Percentiles rank a stretch among this genome's conserved stretches.
Evolutionary conservation across 768 basidiomycete species (phyloP).

Genomic region (Hypholoma fasciculare): DNA sequence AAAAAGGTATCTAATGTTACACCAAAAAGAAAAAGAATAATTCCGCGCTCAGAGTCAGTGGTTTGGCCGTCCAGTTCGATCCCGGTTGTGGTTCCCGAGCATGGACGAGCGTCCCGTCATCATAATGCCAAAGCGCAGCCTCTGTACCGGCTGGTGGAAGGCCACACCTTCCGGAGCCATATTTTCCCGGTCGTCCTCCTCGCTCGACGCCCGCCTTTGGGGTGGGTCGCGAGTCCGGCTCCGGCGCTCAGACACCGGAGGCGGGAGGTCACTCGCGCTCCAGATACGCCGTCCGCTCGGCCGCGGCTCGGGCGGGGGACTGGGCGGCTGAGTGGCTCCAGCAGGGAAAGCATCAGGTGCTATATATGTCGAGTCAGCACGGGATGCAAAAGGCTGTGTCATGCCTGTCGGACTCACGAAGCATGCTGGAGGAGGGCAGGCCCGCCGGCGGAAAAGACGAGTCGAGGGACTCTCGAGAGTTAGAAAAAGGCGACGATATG

Average conservation of each 20-base stretch:
- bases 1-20: neutral
- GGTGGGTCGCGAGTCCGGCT: slow-evolving; percentile 6
- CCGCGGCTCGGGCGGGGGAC: neutral
- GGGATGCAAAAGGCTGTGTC: slow-evolving; percentile 14
- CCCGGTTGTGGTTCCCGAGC: slow-evolving; percentile 12
- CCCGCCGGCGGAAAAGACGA: neutral
- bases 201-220: slow-evolving; percentile 10
- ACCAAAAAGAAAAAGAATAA: neutral
- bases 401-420: slow-evolving; percentile 14
- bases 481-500: neutral
- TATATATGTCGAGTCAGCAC: slow-evolving; percentile 13
- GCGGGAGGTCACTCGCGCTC: slow-evolving; percentile 9
- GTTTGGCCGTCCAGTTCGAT: slow-evolving; percentile 11
- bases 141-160: slow-evolving; percentile 24
- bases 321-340: neutral
- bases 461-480: neutral
- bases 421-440: slow-evolving; percentile 11
- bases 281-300: slow-evolving; percentile 9
- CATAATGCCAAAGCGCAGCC: slow-evolving; percentile 40
- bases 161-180: slow-evolving; percentile 16
- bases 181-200: slow-evolving; percentile 31
- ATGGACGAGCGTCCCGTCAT: slow-evolving; percentile 35
- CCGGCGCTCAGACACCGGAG: neutral
- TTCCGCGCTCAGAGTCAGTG: slow-evolving; percentile 4
- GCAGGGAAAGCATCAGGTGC: slow-evolving; percentile 14